These are phyloP conservation scores for Candida stauntonica DNA, from an alignment of 805 yeast genomes.

Conservation along the genomic window DNA sequence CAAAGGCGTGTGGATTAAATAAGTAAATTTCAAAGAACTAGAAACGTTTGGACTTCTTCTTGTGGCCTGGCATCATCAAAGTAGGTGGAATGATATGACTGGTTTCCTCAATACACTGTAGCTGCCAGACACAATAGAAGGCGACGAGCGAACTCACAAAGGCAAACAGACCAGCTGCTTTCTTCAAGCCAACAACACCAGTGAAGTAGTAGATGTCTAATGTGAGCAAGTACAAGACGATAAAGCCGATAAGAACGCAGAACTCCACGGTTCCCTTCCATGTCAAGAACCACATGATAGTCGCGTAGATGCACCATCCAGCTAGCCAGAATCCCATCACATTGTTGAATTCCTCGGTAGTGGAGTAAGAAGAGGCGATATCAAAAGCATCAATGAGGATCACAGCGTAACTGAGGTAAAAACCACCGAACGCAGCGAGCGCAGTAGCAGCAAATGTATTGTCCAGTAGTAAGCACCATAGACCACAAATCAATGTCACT, in stretches of 20 bases:
- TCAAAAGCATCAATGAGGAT: conserved; percentile 42
- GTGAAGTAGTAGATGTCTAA: conserved; percentile 42
- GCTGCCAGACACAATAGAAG: conserved; percentile 44
- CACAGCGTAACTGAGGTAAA: conserved; percentile 48
- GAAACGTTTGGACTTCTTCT: conserved; percentile 4
- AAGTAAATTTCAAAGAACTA: not conserved
- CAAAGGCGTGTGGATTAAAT: not conserved
- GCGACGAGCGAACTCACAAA: conserved; percentile 40
- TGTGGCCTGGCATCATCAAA: conserved; percentile 15
- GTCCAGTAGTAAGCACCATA: conserved; percentile 46
- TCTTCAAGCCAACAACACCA: conserved; percentile 29
- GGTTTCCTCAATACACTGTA: conserved; percentile 29
- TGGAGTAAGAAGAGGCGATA: conserved; percentile 35
- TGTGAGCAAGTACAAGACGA: conserved; percentile 26
- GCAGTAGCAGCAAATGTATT: conserved; percentile 56
- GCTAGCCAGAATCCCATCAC: conserved; percentile 45
- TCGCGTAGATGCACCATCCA: conserved; percentile 51
- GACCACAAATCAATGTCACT: conserved; percentile 46
- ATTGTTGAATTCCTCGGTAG: conserved; percentile 34
- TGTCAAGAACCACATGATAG: conserved; percentile 41
- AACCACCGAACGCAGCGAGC: conserved; percentile 49
- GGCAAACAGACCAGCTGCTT: conserved; percentile 48
- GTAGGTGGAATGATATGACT: conserved; percentile 12
- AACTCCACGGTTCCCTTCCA: conserved; percentile 48
- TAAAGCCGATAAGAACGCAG: conserved; percentile 24